These are phyloP conservation scores for Rhizoclosmatium sp. DNA, from an alignment of 192 early-diverging fungal genomes.

Conservation along the genomic window DNA sequence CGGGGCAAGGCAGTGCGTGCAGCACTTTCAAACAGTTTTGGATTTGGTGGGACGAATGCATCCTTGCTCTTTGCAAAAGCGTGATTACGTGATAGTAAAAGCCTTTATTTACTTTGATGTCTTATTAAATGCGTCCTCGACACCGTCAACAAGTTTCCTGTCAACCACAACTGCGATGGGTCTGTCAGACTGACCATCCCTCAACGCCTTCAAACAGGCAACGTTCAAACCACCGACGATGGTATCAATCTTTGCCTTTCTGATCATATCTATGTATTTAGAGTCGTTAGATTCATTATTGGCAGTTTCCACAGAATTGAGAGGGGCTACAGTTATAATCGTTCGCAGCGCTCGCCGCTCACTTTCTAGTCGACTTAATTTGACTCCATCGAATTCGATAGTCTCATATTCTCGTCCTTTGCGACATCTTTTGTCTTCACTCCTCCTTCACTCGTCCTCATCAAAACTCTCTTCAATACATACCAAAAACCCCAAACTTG, in stretches of 20 bases:
- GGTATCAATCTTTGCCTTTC: slow-evolving; percentile 13
- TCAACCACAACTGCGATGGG: slow-evolving; percentile 24
- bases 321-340: not conserved
- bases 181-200: not conserved
- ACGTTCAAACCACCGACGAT: slow-evolving; percentile 17
- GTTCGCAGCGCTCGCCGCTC: no score
- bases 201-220: slow-evolving; percentile 4
- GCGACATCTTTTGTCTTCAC: not conserved
- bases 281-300: not conserved
- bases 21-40: slow-evolving; percentile 89
- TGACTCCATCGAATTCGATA: no score
- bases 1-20: slow-evolving; percentile 61
- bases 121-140: not conserved
- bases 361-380: no score
- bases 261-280: not conserved
- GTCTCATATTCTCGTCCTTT: not conserved
- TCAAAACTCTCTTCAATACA: no score
- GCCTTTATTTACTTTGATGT: not conserved
- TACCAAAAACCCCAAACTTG: slow-evolving; percentile 15
- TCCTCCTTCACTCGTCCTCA: not conserved
- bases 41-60: slow-evolving; percentile 78
- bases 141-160: slow-evolving; percentile 7
- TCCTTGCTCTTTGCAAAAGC: slow-evolving; percentile 47
- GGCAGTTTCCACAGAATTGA: not conserved
- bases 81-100: slow-evolving; percentile 1